Evolutionary conservation across 2,329 filamentous ascomycete genomes (phyloP), one percentile per base, ranked within the genome.

Genomic region (Fusarium clavum): DNA sequence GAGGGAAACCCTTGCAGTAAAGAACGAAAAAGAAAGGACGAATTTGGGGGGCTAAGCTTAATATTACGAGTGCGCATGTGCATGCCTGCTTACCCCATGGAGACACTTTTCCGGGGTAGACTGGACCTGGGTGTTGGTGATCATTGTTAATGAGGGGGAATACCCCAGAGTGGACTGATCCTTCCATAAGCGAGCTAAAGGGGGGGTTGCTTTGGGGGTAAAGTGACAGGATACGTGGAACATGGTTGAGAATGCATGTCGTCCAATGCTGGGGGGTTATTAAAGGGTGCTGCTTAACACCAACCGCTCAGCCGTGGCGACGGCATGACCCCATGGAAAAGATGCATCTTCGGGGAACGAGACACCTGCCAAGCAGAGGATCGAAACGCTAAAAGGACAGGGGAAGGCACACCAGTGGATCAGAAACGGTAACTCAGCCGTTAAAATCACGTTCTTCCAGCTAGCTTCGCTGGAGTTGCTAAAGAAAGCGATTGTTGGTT

Each of bases 101-200:
- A 66, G 63, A 45, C 40, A 12, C 24, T 53, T 45, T 27, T 67
- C 63, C 61, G 62, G 63, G 63, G 62, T 66, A 66, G 22, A 22
- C 62, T 16, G 48, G 48, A 67, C 62, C 41, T 56, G 30, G 14
- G 40, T 61, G 49, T 57, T 62, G 61, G 63, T 66, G 63, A 46
- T 66, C 61, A 66, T 11, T 13, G 14, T 45, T 61, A 55, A 47
- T 56, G n/a, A 48, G 24, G 34, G 53, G 55, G 47, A 14, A 52
- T 66, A 66, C 62, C 61, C 63, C 61, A 55, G 63, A 61, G 44
- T 66, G 61, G 61, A 40, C 48, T 66, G 63, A 67, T 46, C 18
- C n/a, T 25, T 25, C 54, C 47, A 22, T 45, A 29, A 29, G 41
- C 30, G 47, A 34, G 24, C 29, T 24, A 57, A 40, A 40, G 30